phyloP scores from a whole-genome alignment of 2,329 filamentous ascomycete species.

The Sporothrix phasma region DNA sequence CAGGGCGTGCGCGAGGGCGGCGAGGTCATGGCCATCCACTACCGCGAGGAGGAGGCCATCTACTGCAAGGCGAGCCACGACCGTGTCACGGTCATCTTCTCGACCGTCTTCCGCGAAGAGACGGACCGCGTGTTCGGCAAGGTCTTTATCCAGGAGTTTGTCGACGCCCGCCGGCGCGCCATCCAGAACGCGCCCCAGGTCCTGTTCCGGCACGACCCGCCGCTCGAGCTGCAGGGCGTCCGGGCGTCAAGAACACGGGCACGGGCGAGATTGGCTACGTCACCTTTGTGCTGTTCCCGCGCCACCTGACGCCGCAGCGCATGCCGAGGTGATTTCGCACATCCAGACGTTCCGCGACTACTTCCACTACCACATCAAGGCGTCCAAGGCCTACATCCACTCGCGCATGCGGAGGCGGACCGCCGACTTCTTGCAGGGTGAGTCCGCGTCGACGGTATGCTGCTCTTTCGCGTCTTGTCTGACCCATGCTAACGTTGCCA shows the following conservation, averaged over 20 bases:
- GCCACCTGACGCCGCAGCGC: slow-evolving; percentile 81
- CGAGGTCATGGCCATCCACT: slow-evolving; percentile 91
- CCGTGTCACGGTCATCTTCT: slow-evolving; percentile 97
- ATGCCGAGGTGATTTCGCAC: slow-evolving; percentile 93
- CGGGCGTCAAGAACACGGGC: slow-evolving; percentile 65
- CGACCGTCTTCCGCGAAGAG: slow-evolving; percentile 94
- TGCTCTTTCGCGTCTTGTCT: no score
- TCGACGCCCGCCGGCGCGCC: slow-evolving; percentile 85
- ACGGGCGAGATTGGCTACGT: slow-evolving; percentile 92
- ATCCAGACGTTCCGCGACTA: slow-evolving; percentile 99
- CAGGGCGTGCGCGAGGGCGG: slow-evolving; percentile 84
- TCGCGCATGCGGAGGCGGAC: slow-evolving; percentile 96
- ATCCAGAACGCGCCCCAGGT: slow-evolving; percentile 99
- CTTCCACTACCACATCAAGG: slow-evolving; percentile 99
- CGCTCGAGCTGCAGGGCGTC: slow-evolving; percentile 82
- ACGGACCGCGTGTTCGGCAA: slow-evolving; percentile 96
- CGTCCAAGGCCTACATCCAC: slow-evolving; percentile 98
- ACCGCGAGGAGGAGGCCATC: slow-evolving; percentile 97
- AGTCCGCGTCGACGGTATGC: slow-evolving; percentile 25
- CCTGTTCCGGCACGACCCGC: slow-evolving; percentile 87
- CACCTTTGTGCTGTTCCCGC: slow-evolving; percentile 94
- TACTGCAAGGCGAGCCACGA: slow-evolving; percentile 97
- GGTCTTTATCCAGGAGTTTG: slow-evolving; percentile 97
- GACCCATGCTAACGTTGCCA: slow-evolving; percentile 27
- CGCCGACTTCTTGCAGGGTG: slow-evolving; percentile 95